Evolutionary conservation across 1,139 yeast species (phyloP), one percentile per base, ranked within the genome.

Genomic region (Blastobotrys indianensis): DNA sequence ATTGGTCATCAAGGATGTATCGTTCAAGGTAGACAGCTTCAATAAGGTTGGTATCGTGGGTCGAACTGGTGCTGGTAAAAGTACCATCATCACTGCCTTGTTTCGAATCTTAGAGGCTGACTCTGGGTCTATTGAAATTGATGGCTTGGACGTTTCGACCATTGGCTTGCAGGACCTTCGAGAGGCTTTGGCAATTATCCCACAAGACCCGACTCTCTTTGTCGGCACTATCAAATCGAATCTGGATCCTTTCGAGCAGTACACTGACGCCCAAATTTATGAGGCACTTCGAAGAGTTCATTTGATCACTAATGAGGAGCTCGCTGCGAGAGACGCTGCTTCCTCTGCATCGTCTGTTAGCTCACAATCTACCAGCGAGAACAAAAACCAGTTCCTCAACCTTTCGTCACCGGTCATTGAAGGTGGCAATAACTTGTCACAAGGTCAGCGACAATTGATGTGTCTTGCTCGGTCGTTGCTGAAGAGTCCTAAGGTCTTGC

Each of bases 31-130:
- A 29, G 59, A 80, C 40, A 79, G 94, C n/a, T 80, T 79, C 54
- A 75, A 80, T 60, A 92, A 92, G 64, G 79, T 92, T 55, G 98
- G 97, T 60, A 83, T 92, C 62, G 97, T 90, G 54, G 98, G 97
- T 35, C 81, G 98, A 65, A 92, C 98, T 0, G 98, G 98, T 65
- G 98, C 98, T 32, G 98, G 98, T 58, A 92, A 92, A 65, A 87
- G 97, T 1, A 90, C 98, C 1, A 88, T 92, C 52, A 90, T 92
- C 54, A 86, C 97, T 4, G 97, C 97, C 3, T 77, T 92, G 57
- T 92, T 92, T 72, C 76, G 98, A 61, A 84, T 92, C 65, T 73
- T 90, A 59, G 97, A 92, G 59, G 94, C 96, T 1, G 96, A 86
- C 54, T 74, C 84, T 17, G 98, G 98, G 42, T 67, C 66, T 35